phyloP scores from a whole-genome alignment of 2,329 filamentous ascomycete species.

The Tolypocladium amazonense region DNA sequence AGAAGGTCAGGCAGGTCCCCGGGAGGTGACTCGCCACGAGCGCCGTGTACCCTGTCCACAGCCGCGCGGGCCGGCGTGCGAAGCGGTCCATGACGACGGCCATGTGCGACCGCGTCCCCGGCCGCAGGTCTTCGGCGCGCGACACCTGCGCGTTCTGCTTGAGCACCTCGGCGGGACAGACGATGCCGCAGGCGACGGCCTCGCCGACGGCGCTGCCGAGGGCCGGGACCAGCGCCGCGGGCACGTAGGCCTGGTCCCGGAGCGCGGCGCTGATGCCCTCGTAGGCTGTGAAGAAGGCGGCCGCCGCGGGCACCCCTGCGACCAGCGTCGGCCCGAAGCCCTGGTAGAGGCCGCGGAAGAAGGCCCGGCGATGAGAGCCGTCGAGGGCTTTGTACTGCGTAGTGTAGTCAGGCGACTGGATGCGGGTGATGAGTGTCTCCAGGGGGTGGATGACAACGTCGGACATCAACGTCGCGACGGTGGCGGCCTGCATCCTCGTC shows the following conservation, averaged over 20 bases:
- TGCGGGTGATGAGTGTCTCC: conserved; percentile 9
- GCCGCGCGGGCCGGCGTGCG: conserved; percentile 1
- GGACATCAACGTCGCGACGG: conserved; percentile 2
- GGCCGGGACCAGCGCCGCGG: conserved; percentile 4
- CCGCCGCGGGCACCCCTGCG: conserved; percentile 6
- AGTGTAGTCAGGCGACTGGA: conserved; percentile 7
- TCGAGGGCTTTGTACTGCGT: conserved; percentile 6
- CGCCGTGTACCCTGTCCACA: conserved; percentile 6
- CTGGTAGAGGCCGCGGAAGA: conserved; percentile 9
- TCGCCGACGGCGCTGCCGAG: conserved; percentile 8
- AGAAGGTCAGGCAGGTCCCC: conserved; percentile 4
- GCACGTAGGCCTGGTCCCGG: conserved; percentile 1
- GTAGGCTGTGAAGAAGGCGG: conserved; percentile 10
- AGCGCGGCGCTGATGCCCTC: conserved; percentile 6
- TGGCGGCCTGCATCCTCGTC: conserved; percentile 1
- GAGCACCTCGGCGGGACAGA: conserved; percentile 9
- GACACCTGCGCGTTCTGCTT: conserved; percentile 11
- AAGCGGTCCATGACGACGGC: background rate
- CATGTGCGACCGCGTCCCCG: background rate
- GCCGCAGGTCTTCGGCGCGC: background rate
- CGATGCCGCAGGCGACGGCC: conserved; percentile 7
- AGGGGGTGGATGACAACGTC: conserved; percentile 9
- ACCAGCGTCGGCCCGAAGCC: conserved; percentile 10
- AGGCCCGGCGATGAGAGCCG: conserved; percentile 3
- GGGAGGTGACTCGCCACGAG: conserved; percentile 4